phyloP scores from a whole-genome alignment of 805 yeast species.

The Spencermartinsiella europaea region DNA sequence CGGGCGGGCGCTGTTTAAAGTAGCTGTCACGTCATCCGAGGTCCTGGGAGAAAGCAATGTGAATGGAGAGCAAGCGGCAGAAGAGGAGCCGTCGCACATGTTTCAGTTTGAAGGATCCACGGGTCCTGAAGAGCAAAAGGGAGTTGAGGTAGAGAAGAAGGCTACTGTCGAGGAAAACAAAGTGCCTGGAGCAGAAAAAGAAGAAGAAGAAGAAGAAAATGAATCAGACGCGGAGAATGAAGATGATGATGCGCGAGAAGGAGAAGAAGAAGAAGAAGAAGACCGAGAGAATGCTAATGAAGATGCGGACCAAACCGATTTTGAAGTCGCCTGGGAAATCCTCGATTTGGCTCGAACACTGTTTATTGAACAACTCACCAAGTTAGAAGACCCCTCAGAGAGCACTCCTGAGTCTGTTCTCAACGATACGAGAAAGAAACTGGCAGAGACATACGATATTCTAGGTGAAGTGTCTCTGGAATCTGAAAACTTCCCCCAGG shows the following conservation, averaged over 20 bases:
- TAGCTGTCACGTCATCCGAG: slow-evolving; percentile 69
- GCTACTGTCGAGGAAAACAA: slow-evolving; percentile 22
- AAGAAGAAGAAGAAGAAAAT: slow-evolving; percentile 20
- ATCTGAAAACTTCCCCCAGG: slow-evolving; percentile 79
- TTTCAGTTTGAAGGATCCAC: slow-evolving; percentile 19
- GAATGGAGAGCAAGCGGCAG: slow-evolving; percentile 21
- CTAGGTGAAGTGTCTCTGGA: slow-evolving; percentile 89
- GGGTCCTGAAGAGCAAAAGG: neutral
- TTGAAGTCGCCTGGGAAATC: slow-evolving; percentile 85
- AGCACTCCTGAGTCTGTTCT: neutral
- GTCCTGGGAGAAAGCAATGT: slow-evolving; percentile 54
- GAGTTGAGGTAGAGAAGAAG: neutral
- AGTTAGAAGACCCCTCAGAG: slow-evolving; percentile 22
- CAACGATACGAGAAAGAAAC: slow-evolving; percentile 40
- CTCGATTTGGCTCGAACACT: slow-evolving; percentile 71
- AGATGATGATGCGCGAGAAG: slow-evolving; percentile 22
- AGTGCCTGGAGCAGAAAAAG: slow-evolving; percentile 22
- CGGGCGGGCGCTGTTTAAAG: slow-evolving; percentile 74
- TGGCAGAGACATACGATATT: slow-evolving; percentile 71
- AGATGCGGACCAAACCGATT: slow-evolving; percentile 58
- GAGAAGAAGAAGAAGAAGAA: slow-evolving; percentile 27
- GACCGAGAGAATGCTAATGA: slow-evolving; percentile 27
- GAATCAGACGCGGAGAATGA: slow-evolving; percentile 15
- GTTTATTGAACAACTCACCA: slow-evolving; percentile 45
- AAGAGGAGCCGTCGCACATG: neutral